Percentiles rank a stretch among this genome's conserved stretches.
These are phyloP conservation scores for Phaeodactylum tricornutum DNA, from an alignment of 108 stramenopile species.

Conservation along the genomic window DNA sequence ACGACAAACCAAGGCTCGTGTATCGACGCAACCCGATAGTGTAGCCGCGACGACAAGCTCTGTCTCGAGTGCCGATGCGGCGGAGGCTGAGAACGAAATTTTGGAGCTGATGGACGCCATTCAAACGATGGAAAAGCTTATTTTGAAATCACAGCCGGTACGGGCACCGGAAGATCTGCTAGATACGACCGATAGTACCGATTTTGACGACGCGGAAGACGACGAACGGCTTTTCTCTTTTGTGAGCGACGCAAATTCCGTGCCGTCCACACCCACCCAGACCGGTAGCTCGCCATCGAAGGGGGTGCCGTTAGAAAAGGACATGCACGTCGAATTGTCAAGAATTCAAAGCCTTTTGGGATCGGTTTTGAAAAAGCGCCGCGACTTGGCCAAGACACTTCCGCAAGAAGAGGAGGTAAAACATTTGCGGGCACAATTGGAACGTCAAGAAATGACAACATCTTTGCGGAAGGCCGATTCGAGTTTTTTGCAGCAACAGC, in stretches of 20 bases:
- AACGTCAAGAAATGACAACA: constrained; percentile 47
- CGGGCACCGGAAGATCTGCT: constrained; percentile 10
- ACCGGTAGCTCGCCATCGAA: neutral
- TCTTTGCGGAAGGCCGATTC: constrained; percentile 62
- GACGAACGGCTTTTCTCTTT: constrained; percentile 20
- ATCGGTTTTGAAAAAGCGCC: constrained; percentile 52
- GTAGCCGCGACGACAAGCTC: neutral
- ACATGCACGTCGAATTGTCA: constrained; percentile 45
- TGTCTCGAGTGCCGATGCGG: neutral
- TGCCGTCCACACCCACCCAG: neutral
- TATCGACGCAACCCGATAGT: too few relatives aligned
- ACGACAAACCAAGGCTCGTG: neutral
- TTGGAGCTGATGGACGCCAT: constrained; percentile 62
- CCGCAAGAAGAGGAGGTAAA: constrained; percentile 31
- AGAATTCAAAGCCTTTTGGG: constrained; percentile 73
- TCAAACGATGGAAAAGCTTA: constrained; percentile 69
- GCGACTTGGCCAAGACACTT: constrained; percentile 6
- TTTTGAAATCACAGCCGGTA: constrained; percentile 42
- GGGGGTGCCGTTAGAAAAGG: constrained; percentile 5
- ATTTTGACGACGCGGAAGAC: constrained; percentile 27
- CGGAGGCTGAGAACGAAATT: constrained; percentile 45
- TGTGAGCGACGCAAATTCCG: neutral
- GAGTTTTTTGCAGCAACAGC: constrained; percentile 53
- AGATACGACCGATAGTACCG: constrained; percentile 2
- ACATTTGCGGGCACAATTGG: constrained; percentile 48